Conservation (phyloP, 768 basidiomycete species). For the Hypsizygus marmoreus region DNA sequence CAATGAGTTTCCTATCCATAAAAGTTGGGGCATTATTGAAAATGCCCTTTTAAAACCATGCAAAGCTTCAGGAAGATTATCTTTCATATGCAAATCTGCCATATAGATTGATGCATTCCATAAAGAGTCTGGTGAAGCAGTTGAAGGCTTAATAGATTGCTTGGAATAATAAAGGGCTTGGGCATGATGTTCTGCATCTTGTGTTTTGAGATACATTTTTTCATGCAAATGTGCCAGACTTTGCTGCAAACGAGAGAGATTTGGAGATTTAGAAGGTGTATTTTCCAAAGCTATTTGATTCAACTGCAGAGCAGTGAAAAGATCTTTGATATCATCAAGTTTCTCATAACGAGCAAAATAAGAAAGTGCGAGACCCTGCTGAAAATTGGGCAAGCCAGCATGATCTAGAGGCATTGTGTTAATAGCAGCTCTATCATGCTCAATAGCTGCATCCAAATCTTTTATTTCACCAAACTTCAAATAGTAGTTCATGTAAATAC, state of each 20-base stretch:
- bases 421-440: slow-evolving; percentile 2
- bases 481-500: background rate
- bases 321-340: background rate
- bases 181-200: background rate
- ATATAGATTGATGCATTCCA: no score
- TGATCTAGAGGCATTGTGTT: background rate
- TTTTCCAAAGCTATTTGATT: background rate
- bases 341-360: background rate
- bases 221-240: background rate
- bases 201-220: background rate
- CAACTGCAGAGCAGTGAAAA: slow-evolving; percentile 1
- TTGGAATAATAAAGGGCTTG: background rate
- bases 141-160: background rate
- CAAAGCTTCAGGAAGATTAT: no score
- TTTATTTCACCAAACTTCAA: background rate
- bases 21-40: background rate
- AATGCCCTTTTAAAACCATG: no score
- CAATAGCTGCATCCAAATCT: slow-evolving; percentile 2
- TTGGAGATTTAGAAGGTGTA: background rate
- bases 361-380: background rate
- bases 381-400: background rate
- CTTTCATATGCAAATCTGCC: no score
- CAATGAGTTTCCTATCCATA: background rate
- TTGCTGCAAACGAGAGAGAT: background rate
- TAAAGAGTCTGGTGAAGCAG: background rate